Conservation (phyloP, 2,329 filamentous ascomycete species). For the Aspergillus puulaauensis region DNA sequence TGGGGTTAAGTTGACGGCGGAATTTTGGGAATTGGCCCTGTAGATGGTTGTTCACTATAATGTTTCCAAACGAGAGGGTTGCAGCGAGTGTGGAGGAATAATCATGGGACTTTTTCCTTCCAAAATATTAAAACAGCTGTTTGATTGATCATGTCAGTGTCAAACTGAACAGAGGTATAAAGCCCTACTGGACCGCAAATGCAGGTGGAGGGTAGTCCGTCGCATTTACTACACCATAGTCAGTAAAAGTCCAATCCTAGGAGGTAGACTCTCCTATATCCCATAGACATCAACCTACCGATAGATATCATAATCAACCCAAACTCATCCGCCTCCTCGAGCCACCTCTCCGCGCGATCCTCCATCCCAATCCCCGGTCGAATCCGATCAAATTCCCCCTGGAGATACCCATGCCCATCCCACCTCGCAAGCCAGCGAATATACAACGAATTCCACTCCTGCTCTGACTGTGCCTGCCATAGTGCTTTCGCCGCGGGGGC, state of each 20-base stretch:
- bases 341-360: slow-evolving; percentile 4
- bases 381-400: slow-evolving; percentile 3
- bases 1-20: no score
- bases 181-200: neutral
- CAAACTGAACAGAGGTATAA: no score
- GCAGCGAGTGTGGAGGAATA: no score
- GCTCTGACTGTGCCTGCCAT: slow-evolving; percentile 2
- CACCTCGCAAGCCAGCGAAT: slow-evolving; percentile 7
- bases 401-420: slow-evolving; percentile 4
- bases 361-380: neutral
- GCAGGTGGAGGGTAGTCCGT: neutral
- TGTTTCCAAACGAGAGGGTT: no score
- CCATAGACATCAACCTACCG: neutral
- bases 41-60: no score
- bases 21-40: no score
- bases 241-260: neutral
- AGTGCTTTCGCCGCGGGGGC: slow-evolving; percentile 5
- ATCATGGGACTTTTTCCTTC: no score
- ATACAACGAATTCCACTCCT: slow-evolving; percentile 5
- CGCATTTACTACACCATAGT: slow-evolving; percentile 2
- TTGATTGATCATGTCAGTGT: no score
- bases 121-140: no score
- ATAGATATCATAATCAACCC: slow-evolving; percentile 10
- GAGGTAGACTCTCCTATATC: neutral
- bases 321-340: slow-evolving; percentile 11